Conservation (phyloP, 2,329 filamentous ascomycete species). For the Lecanosticta acicola region DNA sequence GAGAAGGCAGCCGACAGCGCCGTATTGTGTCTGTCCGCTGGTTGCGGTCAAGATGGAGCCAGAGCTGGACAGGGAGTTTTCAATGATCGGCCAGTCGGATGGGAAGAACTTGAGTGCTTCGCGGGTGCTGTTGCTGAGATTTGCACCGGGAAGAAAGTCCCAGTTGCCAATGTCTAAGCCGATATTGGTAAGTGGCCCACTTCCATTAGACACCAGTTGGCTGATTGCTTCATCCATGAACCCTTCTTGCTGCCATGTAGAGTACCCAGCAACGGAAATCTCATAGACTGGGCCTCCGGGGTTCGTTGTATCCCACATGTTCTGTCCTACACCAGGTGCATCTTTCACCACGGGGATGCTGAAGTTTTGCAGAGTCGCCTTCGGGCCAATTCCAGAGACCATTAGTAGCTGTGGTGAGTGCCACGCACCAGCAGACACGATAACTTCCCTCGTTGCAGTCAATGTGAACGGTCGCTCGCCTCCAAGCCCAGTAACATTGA, state of each 20-base stretch:
- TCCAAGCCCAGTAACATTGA: constrained; percentile 26
- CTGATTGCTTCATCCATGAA: constrained; percentile 8
- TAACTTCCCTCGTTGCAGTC: constrained; percentile 30
- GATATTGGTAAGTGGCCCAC: constrained; percentile 22
- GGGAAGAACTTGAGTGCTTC: constrained; percentile 22
- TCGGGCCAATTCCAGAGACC: constrained; percentile 29
- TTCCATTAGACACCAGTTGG: constrained; percentile 15
- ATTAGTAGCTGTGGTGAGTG: constrained; percentile 31
- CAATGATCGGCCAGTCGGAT: constrained; percentile 34
- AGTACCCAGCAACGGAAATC: constrained; percentile 11
- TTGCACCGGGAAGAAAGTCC: constrained; percentile 15
- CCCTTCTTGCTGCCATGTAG: constrained; percentile 7
- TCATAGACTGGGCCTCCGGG: constrained; percentile 12
- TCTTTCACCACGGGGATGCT: constrained; percentile 44
- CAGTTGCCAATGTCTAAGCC: constrained; percentile 15
- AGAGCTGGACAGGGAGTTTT: constrained; percentile 15
- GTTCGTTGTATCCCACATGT: constrained; percentile 42
- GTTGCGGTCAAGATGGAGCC: constrained; percentile 15
- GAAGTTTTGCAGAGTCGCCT: constrained; percentile 36
- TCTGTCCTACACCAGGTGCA: constrained; percentile 48
- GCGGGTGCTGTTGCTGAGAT: constrained; percentile 7
- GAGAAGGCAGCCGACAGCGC: constrained; percentile 29
- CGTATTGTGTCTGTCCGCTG: constrained; percentile 30
- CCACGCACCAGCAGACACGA: constrained; percentile 29
- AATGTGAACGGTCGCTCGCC: constrained; percentile 20